These are phyloP conservation scores for Chaetomium sp. DNA, from an alignment of 2,329 filamentous ascomycete genomes.

Conservation along the genomic window DNA sequence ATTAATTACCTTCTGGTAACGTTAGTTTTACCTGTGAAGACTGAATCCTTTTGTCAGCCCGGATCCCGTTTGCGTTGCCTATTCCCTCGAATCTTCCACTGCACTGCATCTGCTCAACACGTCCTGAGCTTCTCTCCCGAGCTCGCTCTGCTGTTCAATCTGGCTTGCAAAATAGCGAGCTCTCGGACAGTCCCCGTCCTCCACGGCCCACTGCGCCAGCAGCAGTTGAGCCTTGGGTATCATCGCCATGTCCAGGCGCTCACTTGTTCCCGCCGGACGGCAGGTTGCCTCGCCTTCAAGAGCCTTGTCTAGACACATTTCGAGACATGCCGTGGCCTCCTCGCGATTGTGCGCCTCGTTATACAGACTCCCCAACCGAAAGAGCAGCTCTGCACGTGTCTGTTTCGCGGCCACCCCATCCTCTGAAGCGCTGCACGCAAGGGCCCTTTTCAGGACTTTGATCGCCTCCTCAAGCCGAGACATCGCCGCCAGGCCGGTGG, in stretches of 20 bases:
- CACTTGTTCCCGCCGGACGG: neutral
- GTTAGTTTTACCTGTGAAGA: neutral
- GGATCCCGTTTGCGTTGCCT: neutral
- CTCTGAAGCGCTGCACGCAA: neutral
- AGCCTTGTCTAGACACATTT: neutral
- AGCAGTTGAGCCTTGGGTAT: neutral
- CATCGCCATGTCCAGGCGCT: neutral
- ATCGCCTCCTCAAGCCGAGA: neutral
- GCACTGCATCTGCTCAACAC: neutral
- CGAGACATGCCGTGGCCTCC: neutral
- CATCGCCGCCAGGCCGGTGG: neutral
- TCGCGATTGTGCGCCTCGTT: neutral
- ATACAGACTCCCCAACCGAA: neutral
- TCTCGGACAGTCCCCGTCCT: neutral
- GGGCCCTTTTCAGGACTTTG: neutral
- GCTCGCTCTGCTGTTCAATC: neutral
- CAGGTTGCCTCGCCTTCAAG: neutral
- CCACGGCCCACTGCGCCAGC: neutral
- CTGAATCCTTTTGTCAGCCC: neutral
- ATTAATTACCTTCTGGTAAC: neutral
- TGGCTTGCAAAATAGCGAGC: neutral
- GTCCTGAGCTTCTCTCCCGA: neutral
- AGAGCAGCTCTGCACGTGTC: neutral
- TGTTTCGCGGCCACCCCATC: neutral
- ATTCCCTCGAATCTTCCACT: neutral